phyloP scores from a whole-genome alignment of 257 asterid genomes.

The Solanum stenotomum region DNA sequence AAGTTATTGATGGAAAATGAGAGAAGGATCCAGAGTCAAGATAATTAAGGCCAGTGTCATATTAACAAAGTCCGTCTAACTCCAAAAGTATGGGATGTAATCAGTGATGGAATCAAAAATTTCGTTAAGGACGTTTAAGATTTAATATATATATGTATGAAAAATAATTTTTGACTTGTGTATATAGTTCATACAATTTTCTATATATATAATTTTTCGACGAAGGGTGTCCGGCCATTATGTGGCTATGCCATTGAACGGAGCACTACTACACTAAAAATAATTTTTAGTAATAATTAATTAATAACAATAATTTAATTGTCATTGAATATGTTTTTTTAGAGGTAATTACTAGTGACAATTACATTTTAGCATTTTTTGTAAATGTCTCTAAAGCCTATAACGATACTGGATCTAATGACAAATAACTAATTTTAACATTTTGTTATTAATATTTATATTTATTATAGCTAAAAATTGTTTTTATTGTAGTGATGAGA shows the following conservation, averaged over 20 bases:
- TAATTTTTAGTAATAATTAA: neutral
- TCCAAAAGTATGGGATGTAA: neutral
- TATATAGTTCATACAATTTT: neutral
- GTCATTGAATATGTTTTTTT: no score
- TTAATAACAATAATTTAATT: neutral
- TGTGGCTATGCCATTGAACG: neutral
- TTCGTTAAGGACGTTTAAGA: no score
- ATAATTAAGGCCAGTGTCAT: neutral
- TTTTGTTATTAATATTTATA: no score
- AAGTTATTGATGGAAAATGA: neutral
- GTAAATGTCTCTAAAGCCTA: no score
- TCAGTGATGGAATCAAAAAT: accelerated
- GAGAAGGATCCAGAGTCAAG: neutral
- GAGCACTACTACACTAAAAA: neutral
- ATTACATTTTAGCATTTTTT: no score
- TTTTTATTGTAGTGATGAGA: no score
- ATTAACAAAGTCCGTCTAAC: neutral
- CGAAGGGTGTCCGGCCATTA: neutral
- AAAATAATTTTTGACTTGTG: neutral
- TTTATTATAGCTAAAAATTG: no score
- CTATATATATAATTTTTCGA: no score
- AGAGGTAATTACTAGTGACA: neutral
- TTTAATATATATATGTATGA: no score
- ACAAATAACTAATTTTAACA: no score
- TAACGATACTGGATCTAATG: no score